Percentiles rank a stretch among this genome's conserved stretches.
phyloP scores from a whole-genome alignment of 2,329 filamentous ascomycete species.

The Aspergillus pseudoviridinutans region DNA sequence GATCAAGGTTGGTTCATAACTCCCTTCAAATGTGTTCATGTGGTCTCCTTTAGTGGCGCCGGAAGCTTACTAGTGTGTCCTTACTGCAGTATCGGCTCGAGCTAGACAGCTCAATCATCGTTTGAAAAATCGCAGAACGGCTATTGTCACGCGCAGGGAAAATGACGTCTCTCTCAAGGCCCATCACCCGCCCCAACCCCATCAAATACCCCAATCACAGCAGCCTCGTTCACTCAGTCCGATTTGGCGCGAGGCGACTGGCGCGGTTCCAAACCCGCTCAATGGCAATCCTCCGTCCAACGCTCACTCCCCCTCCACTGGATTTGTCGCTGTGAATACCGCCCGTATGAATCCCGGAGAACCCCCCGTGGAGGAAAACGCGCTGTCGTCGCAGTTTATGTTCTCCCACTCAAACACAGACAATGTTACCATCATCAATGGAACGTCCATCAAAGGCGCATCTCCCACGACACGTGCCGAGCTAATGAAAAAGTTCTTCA shows the following conservation, averaged over 20 bases:
- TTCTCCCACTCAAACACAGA: conserved; percentile 41
- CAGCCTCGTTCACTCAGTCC: conserved; percentile 34
- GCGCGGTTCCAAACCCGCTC: conserved; percentile 18
- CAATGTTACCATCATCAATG: conserved; percentile 48
- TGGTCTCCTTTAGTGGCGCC: not conserved
- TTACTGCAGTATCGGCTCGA: conserved; percentile 56
- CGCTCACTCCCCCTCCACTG: conserved; percentile 45
- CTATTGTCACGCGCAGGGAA: conserved; percentile 64
- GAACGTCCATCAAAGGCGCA: conserved; percentile 48
- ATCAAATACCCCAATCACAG: conserved; percentile 7
- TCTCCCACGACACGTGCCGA: conserved; percentile 57
- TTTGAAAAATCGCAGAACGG: conserved; percentile 68
- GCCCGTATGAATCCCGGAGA: conserved; percentile 41
- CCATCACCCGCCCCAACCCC: conserved; percentile 19
- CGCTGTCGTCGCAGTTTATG: conserved; percentile 34
- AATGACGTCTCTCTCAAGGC: conserved; percentile 32
- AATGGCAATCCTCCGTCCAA: conserved; percentile 28
- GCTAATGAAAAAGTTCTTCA: conserved; percentile 60
- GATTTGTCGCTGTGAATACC: conserved; percentile 59
- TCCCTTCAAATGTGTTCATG: not conserved
- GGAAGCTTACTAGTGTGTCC: not conserved
- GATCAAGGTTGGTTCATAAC: conserved; percentile 58
- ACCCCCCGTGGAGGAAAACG: conserved; percentile 26
- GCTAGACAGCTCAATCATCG: conserved; percentile 78
- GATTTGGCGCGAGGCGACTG: conserved; percentile 34